Base-by-base conservation (phyloP, 768 basidiomycete genomes). In the Artomyces pyxidatus region DNA sequence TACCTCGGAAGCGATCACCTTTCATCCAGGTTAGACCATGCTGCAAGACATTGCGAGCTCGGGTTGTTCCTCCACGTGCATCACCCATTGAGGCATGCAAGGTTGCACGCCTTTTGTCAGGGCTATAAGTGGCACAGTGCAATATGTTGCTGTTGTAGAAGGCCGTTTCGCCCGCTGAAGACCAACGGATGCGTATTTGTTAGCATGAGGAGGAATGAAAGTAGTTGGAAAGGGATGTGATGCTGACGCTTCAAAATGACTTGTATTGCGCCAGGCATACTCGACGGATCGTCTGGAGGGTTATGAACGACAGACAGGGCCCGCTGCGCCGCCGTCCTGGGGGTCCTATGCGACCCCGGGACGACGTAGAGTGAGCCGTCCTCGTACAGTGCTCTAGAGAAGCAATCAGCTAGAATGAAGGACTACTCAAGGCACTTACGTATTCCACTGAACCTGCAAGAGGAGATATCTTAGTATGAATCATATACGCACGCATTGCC, bases 101-200 rank as follows among this genome's bases (percentile, higher is more conserved):
- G 2, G 87, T 89, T 25, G 79, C 77, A 2, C 87, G 72, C 28
- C 63, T 66, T 19, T 62, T 60, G 17, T 61, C 61, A 1, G 73
- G 66, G 50, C 71, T 71, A 61, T 89, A 89, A 6, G 73, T 70
- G 4, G 80, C 85, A 48, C 83, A 84, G 56, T 89, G 87, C 9
- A 89, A 68, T 49, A 88, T 81, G 60, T 89, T 88, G 54, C 75
- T 79, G 59, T 86, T 85, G 62, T 89, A 88, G 63, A 89, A 88
- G 21, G 85, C 83, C 0, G 82, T 83, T 50, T 89, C 81, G 0
- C 86, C 85, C 0, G 80, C 85, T 83, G 47, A 5, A 25, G 23
- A 16, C 4, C 11, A 37, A 17, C 8, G n/a, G 12, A 37, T 17
- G 16, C 7, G 25, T 25, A 53, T 30, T 42, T 3, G 45, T 17